Base-by-base conservation (phyloP, 371 early-diverging fungal genomes). In the Basidiobolus meristosporus region DNA sequence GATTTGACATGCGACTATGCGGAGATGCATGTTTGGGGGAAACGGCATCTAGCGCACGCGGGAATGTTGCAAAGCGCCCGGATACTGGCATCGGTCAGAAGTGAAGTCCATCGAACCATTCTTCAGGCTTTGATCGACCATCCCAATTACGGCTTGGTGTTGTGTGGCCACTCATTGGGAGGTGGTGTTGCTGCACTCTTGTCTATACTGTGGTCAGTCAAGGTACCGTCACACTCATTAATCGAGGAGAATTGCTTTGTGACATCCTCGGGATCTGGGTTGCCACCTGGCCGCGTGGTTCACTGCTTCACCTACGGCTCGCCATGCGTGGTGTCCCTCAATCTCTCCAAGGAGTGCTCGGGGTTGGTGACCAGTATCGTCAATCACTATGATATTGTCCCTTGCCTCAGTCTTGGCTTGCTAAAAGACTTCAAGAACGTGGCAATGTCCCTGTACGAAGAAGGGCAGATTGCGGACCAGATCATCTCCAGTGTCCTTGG, bases 111-210 rank as follows among this genome's bases (percentile, higher is more conserved):
- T 47, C 65, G 59, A 22, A 62, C 67, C 3, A 68, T 83, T 18
- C 57, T 57, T 6, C 63, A 71, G 36, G 84, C 82, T 0, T 47
- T 83, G 31, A 55, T 59, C 14, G 43, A 56, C 15, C 68, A 73
- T 37, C 77, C 80, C 1, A 61, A 64, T 17, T 85, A 82, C 46
- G 82, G 82, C 0, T 60, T 85, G 20, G 73, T 82, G 1, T 45
- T 85, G 7, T 79, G 79, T 28, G 87, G 87, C 0, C 87, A 86
- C 45, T 76, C 77, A 1, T 48, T 86, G 3, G 87, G 85, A 33
- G 87, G 74, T 17, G 87, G 84, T 2, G 83, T 84, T 2, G 78
- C 77, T 0, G 56, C 73, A 1, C 42, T 86, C 26, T 43, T 86
- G 3, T 52, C 73, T 14, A 55, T 84, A 3, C 46, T 86, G 9